A percentile compares a stretch with the other conserved stretches of the same genome.
phyloP scores from a whole-genome alignment of 2,329 filamentous ascomycete genomes.

The Aspergillus pseudoviridinutans region DNA sequence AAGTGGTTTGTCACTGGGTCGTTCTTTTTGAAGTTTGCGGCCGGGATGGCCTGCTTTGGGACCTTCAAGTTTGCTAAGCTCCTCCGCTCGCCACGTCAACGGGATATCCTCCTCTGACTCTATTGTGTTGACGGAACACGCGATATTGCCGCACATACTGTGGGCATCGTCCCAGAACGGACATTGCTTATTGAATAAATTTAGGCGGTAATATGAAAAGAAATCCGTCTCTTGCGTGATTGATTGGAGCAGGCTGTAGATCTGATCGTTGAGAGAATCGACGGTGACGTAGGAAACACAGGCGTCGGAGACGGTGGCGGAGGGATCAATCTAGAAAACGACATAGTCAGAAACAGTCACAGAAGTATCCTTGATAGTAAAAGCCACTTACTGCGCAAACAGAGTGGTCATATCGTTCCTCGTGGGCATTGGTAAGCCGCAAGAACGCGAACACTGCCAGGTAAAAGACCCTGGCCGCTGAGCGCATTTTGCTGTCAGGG shows the following conservation, averaged over 20 bases:
- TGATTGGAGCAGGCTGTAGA: slow-evolving; percentile 73
- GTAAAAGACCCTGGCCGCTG: slow-evolving; percentile 55
- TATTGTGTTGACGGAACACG: slow-evolving; percentile 89
- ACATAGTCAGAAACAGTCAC: slow-evolving; percentile 16
- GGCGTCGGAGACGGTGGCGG: slow-evolving; percentile 85
- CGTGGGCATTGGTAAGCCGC: slow-evolving; percentile 46
- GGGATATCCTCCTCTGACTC: slow-evolving; percentile 96
- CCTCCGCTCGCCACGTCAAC: slow-evolving; percentile 82
- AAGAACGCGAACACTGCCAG: slow-evolving; percentile 60
- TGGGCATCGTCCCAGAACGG: slow-evolving; percentile 94
- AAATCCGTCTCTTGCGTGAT: slow-evolving; percentile 89
- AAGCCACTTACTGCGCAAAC: slow-evolving; percentile 53
- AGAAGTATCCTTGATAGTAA: not conserved
- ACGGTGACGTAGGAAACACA: slow-evolving; percentile 91
- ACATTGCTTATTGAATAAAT: slow-evolving; percentile 89
- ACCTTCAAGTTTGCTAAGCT: slow-evolving; percentile 87
- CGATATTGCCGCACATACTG: slow-evolving; percentile 94
- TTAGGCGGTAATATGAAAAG: slow-evolving; percentile 95
- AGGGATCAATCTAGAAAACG: slow-evolving; percentile 69
- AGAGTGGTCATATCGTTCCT: slow-evolving; percentile 37
- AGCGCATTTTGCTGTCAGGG: slow-evolving; percentile 42
- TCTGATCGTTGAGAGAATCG: slow-evolving; percentile 72
- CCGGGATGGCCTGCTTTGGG: slow-evolving; percentile 87
- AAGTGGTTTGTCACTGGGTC: slow-evolving; percentile 66
- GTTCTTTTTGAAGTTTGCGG: slow-evolving; percentile 66